Evolutionary conservation across 495 filamentous ascomycete genomes (phyloP), one percentile per base, ranked within the genome.

Genomic region (Penicillium coffeae): DNA sequence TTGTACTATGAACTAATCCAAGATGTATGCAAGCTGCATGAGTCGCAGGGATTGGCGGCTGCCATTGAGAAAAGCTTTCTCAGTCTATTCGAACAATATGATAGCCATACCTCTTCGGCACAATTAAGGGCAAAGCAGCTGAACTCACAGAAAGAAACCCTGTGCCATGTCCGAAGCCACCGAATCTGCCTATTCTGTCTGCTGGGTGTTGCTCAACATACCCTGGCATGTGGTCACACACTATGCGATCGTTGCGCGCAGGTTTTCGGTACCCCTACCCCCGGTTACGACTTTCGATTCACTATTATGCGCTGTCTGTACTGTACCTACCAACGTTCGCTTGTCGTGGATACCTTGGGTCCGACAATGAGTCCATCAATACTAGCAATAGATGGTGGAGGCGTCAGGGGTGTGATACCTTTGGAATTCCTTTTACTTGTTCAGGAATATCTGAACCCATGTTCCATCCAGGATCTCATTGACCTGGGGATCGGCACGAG

Each of bases 301-400:
- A 56, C 35, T 1, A 27, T 65, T 2, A 40, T 45, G 3, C 47
- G 45, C 9, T 62, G 47, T 39, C 42, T 65, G 0, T 54, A 59
- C 30, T 60, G 50, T 36, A 38, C 51, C 3, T 55, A 50, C 3
- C 20, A 45, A 8, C 32, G 42, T 4, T 45, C 45, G 3, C 18
- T 68, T 12, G 37, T 51, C 1, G 53, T 64, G 1, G 55, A 60
- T 22, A 18, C 68, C 8, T 59, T 71, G 25, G 66, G 62, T 1
- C 60, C 58, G 1, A 71, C 63, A 1, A 55, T 63, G 19, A 63
- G 59, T n/a, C 56, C 59, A 1, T 41, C 52, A 15, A 59, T 73
- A 8, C 52, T 73, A 8, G 61, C 65, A 30, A 62, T 73, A 38
- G 63, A 73, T 41, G 55, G 65, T 20, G 60, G 63, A 12, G 59